A percentile compares a stretch with the other conserved stretches of the same genome.
Conservation (phyloP, 2,329 filamentous ascomycete genomes). For the Amylocarpus encephaloides region DNA sequence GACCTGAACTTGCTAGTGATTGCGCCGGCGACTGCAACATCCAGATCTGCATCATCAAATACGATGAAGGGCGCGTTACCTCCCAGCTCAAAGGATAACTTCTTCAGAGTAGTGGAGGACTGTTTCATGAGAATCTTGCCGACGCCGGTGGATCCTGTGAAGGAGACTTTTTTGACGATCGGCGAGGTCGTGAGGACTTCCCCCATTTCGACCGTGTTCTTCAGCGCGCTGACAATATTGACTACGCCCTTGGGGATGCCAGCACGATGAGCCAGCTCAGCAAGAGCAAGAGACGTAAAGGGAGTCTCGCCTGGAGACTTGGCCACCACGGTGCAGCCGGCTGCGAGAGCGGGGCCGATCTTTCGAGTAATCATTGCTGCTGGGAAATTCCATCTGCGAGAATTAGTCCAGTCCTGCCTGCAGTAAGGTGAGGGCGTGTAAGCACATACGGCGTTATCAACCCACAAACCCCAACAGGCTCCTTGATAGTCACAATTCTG, state of each 20-base stretch:
- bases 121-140: conserved; percentile 83
- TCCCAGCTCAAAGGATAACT: conserved; percentile 79
- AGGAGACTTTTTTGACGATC: conserved; percentile 81
- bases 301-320: conserved; percentile 92
- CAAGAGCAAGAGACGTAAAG: conserved; percentile 80
- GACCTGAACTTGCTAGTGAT: conserved; percentile 87
- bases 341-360: conserved; percentile 70
- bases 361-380: conserved; percentile 70
- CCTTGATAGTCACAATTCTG: conserved; percentile 70
- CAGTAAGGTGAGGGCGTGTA: neutral
- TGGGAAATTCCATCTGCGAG: conserved; percentile 70
- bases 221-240: conserved; percentile 74
- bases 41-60: conserved; percentile 90
- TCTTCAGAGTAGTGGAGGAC: conserved; percentile 74
- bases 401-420: neutral
- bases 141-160: conserved; percentile 73
- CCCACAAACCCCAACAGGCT: conserved; percentile 78
- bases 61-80: conserved; percentile 96
- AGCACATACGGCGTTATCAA: conserved; percentile 60
- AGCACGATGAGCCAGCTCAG: conserved; percentile 78
- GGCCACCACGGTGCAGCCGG: conserved; percentile 89
- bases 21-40: conserved; percentile 75
- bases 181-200: conserved; percentile 69
- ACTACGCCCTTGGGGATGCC: conserved; percentile 87
- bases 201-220: conserved; percentile 77